These are phyloP conservation scores for Casuarina cunninghamiana DNA, from an alignment of 306 rosid species.

Conservation along the genomic window DNA sequence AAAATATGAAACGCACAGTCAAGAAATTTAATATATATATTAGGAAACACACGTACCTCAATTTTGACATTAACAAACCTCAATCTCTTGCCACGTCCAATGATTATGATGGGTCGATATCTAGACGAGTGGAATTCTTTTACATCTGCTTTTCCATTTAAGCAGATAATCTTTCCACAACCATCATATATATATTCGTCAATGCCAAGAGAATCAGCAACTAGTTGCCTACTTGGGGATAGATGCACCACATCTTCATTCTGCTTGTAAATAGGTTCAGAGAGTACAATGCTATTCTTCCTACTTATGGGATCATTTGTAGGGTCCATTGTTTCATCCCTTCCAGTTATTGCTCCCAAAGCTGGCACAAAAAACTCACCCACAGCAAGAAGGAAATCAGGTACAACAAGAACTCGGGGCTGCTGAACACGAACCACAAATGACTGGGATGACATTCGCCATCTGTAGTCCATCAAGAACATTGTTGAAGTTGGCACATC, in stretches of 20 bases:
- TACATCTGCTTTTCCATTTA: conserved; percentile 63
- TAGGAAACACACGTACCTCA: conserved; percentile 61
- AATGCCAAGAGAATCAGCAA: conserved; percentile 69
- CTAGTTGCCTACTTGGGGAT: conserved; percentile 77
- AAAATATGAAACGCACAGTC: background rate
- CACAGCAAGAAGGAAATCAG: conserved; percentile 97
- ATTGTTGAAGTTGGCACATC: conserved; percentile 79
- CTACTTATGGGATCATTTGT: conserved; percentile 76
- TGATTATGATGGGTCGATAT: conserved; percentile 74
- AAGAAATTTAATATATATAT: background rate
- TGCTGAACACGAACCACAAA: conserved; percentile 90
- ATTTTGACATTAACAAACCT: conserved; percentile 87
- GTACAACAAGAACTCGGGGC: conserved; percentile 93
- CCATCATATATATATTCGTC: conserved; percentile 90
- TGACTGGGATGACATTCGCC: conserved; percentile 76
- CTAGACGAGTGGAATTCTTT: conserved; percentile 50
- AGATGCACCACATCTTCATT: conserved; percentile 78
- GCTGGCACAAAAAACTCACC: conserved; percentile 95
- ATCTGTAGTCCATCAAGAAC: conserved; percentile 93
- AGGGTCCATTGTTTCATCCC: conserved; percentile 88
- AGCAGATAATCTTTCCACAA: conserved; percentile 77
- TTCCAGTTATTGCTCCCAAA: conserved; percentile 82
- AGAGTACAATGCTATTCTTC: conserved; percentile 61
- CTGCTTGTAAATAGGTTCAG: conserved; percentile 69
- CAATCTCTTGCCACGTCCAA: conserved; percentile 84